Conservation (phyloP, 73 alveolate species). For the Breviolum minutum region DNA sequence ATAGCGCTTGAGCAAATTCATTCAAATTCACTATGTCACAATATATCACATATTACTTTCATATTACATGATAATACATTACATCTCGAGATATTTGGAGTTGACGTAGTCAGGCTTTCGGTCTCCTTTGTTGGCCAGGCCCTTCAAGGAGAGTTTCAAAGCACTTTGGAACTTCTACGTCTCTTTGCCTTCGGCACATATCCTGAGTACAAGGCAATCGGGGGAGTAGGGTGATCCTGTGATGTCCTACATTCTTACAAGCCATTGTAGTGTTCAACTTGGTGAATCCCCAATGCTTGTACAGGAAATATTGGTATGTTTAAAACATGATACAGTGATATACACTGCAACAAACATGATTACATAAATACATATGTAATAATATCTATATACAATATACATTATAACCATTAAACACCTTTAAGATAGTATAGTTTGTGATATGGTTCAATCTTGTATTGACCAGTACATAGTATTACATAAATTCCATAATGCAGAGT, state of each 20-base stretch:
- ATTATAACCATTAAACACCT: background rate
- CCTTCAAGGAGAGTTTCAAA: slow-evolving; percentile 63
- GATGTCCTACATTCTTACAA: too few relatives aligned
- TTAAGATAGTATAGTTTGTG: too few relatives aligned
- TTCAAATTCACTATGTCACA: background rate
- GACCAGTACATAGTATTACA: too few relatives aligned
- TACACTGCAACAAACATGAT: background rate
- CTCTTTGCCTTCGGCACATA: slow-evolving; percentile 74
- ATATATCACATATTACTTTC: background rate
- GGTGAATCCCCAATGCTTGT: too few relatives aligned
- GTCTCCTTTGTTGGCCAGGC: background rate
- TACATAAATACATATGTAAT: too few relatives aligned
- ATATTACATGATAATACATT: background rate
- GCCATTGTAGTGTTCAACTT: too few relatives aligned
- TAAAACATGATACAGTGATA: too few relatives aligned
- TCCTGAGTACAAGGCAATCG: slow-evolving; percentile 62
- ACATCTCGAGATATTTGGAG: background rate
- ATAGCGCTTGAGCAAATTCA: background rate
- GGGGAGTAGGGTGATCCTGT: background rate
- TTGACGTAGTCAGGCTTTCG: background rate
- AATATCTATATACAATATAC: background rate
- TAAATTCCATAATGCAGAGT: too few relatives aligned
- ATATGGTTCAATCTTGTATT: too few relatives aligned
- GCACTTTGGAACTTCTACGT: slow-evolving; percentile 66
- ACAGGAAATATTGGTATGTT: too few relatives aligned